Evolutionary conservation across 140 eudicot species (phyloP).

Genomic region (Senecio squalidus): DNA sequence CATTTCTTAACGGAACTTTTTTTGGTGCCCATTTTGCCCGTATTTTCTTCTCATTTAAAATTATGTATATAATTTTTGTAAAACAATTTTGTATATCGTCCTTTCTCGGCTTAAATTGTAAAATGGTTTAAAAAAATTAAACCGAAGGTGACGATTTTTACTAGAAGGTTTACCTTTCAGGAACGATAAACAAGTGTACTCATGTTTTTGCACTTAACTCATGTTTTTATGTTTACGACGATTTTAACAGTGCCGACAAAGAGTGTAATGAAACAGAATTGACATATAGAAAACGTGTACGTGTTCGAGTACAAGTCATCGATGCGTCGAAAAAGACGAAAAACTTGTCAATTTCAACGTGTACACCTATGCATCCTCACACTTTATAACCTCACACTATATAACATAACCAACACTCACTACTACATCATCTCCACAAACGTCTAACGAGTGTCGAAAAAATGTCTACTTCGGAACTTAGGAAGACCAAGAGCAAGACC

Average conservation of each 20-base stretch:
- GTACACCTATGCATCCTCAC: slow-evolving; percentile 25
- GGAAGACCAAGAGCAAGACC: slow-evolving; percentile 26
- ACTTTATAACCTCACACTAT: slow-evolving; percentile 11
- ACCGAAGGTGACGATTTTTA: too few relatives aligned
- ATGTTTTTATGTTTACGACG: background rate
- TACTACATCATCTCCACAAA: background rate
- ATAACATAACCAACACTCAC: slow-evolving; percentile 12
- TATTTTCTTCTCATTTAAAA: too few relatives aligned
- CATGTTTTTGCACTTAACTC: too few relatives aligned
- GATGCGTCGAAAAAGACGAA: slow-evolving; percentile 18
- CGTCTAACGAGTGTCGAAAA: background rate
- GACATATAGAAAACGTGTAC: slow-evolving; percentile 24
- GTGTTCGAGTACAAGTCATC: slow-evolving; percentile 23
- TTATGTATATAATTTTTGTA: too few relatives aligned
- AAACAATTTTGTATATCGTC: too few relatives aligned
- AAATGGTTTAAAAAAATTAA: too few relatives aligned
- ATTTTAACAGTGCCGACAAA: background rate
- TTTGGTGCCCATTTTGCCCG: too few relatives aligned
- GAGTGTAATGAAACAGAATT: background rate
- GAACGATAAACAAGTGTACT: too few relatives aligned
- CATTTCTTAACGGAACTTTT: too few relatives aligned
- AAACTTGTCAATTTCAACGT: slow-evolving; percentile 30
- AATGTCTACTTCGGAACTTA: slow-evolving; percentile 1
- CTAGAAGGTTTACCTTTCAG: too few relatives aligned
- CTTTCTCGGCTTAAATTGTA: too few relatives aligned